Evolutionary conservation across 257 asterid genomes (phyloP).

Genomic region (Schizonepeta tenuifolia): DNA sequence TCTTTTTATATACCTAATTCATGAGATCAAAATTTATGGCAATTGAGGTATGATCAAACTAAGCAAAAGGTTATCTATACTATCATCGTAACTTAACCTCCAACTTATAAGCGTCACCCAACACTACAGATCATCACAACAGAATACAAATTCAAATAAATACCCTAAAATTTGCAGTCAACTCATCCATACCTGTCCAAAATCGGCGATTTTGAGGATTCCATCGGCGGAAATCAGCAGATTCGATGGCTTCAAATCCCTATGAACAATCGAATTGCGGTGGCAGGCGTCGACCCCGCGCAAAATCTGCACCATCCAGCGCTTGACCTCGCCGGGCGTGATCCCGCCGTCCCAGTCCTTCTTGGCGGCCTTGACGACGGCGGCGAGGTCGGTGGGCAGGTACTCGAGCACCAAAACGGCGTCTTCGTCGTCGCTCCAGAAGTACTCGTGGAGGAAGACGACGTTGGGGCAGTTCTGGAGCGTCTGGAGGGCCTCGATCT

Average conservation of each 20-base stretch:
- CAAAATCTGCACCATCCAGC: slow-evolving; percentile 88
- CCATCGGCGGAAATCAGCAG: slow-evolving; percentile 85
- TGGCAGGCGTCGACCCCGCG: slow-evolving; percentile 80
- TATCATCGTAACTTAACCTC: too few species aligned
- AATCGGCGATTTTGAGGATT: slow-evolving; percentile 87
- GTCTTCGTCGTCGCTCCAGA: slow-evolving; percentile 94
- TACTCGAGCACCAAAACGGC: slow-evolving; percentile 91
- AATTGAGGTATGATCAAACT: neutral
- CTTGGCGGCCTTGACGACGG: slow-evolving; percentile 66
- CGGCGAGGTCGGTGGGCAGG: slow-evolving; percentile 71
- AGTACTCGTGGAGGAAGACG: slow-evolving; percentile 71
- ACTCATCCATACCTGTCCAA: slow-evolving; percentile 73
- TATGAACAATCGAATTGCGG: slow-evolving; percentile 77
- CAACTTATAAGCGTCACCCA: too few species aligned
- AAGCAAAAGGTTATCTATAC: too few species aligned
- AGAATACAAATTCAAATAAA: neutral
- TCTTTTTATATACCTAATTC: neutral
- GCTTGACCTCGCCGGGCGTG: slow-evolving; percentile 69
- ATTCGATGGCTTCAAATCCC: slow-evolving; percentile 94
- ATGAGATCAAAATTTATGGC: neutral
- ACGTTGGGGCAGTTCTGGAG: slow-evolving; percentile 75
- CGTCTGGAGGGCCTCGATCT: slow-evolving; percentile 80
- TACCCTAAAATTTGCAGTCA: neutral
- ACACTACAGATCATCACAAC: neutral
- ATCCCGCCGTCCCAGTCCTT: slow-evolving; percentile 69